These are phyloP conservation scores for Eutypella sp. DNA, from an alignment of 2,329 filamentous ascomycete species.

Conservation along the genomic window DNA sequence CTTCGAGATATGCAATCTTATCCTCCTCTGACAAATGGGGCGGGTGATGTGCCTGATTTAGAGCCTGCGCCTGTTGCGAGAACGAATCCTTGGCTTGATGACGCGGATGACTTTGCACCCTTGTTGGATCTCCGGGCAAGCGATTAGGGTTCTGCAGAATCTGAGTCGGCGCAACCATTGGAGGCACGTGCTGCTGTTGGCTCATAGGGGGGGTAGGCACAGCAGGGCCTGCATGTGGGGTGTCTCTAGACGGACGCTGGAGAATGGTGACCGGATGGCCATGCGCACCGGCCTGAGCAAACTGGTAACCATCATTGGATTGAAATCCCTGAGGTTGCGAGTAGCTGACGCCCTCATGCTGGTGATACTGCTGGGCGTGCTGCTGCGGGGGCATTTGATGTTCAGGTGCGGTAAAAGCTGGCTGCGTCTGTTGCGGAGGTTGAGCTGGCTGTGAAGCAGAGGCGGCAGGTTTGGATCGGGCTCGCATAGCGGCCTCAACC, in stretches of 20 bases:
- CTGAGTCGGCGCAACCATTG: constrained; percentile 59
- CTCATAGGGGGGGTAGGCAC: constrained; percentile 28
- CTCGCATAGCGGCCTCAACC: constrained; percentile 88
- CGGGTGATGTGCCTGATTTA: constrained; percentile 65
- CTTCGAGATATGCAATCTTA: constrained; percentile 74
- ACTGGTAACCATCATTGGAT: constrained; percentile 20
- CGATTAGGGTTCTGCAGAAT: constrained; percentile 77
- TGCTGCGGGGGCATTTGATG: constrained; percentile 17
- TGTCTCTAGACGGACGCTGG: constrained; percentile 43
- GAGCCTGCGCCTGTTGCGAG: constrained; percentile 48
- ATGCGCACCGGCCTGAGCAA: constrained; percentile 30
- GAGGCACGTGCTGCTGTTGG: constrained; percentile 30
- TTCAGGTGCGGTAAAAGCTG: constrained; percentile 14
- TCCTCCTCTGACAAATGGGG: constrained; percentile 78
- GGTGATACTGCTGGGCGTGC: constrained; percentile 21
- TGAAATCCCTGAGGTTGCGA: constrained; percentile 21
- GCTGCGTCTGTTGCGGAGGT: constrained; percentile 25
- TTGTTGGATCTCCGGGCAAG: constrained; percentile 43
- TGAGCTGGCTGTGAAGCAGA: constrained; percentile 30
- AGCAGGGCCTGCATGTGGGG: constrained; percentile 28
- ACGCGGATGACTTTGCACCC: constrained; percentile 26
- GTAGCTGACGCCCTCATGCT: constrained; percentile 22
- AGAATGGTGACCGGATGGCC: constrained; percentile 51
- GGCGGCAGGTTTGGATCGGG: constrained; percentile 50
- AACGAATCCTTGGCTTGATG: constrained; percentile 51